Evolutionary conservation across 108 stramenopile species (phyloP).

Genomic region (Pseudonitzschia multistriata): DNA sequence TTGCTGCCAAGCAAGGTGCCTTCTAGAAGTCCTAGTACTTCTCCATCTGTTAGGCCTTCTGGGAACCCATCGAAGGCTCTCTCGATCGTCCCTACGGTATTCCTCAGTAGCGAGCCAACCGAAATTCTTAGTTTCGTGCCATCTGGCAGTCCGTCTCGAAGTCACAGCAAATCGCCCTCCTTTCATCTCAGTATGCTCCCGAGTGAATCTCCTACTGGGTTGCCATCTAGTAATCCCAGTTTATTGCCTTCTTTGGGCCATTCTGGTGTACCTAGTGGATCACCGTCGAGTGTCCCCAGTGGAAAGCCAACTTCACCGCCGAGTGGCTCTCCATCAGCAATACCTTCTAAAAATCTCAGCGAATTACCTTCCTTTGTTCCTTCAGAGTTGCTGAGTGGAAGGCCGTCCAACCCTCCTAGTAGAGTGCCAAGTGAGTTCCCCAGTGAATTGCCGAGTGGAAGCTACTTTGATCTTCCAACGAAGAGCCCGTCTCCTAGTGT

Average conservation of each 20-base stretch:
- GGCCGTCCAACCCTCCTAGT: not conserved
- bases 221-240: slow-evolving; percentile 6
- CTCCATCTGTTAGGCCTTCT: no score
- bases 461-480: not conserved
- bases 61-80: no score
- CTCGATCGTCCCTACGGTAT: no score
- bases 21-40: no score
- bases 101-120: no score
- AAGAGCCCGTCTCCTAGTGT: not conserved
- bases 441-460: not conserved
- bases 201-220: not conserved
- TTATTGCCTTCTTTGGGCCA: not conserved
- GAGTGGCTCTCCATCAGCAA: not conserved
- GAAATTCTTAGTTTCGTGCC: no score
- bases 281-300: not conserved
- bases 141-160: slow-evolving; percentile 1
- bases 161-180: not conserved
- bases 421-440: not conserved
- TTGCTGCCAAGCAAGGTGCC: no score
- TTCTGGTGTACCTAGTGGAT: not conserved
- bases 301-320: not conserved
- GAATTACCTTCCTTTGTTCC: not conserved
- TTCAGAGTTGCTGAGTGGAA: not conserved
- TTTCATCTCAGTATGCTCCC: not conserved
- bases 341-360: slow-evolving; percentile 3